A percentile compares a stretch with the other conserved stretches of the same genome.
phyloP scores from a whole-genome alignment of 768 basidiomycete genomes.

The Pleurotus tuoliensis region DNA sequence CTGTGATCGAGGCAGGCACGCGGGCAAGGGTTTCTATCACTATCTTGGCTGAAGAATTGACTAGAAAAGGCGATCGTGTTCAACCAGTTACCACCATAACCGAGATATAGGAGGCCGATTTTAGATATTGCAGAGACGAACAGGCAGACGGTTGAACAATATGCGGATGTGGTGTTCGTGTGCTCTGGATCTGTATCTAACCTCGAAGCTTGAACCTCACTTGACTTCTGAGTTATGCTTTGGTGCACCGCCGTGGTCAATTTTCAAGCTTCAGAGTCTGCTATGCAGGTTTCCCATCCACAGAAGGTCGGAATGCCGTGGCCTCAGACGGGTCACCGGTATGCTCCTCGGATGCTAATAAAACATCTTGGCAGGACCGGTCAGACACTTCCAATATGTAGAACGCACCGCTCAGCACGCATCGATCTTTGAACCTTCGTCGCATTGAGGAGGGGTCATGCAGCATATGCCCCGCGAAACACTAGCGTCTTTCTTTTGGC shows the following conservation, averaged over 20 bases:
- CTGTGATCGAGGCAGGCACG: neutral
- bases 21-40: too few relatives aligned
- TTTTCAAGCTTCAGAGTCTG: too few relatives aligned
- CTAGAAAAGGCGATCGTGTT: neutral
- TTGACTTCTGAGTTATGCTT: neutral
- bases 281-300: too few relatives aligned
- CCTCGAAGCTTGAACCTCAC: neutral
- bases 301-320: conserved; percentile 2
- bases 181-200: neutral
- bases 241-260: too few relatives aligned
- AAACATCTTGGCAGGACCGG: neutral
- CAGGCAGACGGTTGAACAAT: neutral
- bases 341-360: neutral
- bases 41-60: too few relatives aligned
- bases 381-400: too few relatives aligned
- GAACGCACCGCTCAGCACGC: neutral
- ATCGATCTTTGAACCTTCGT: too few relatives aligned
- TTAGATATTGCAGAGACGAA: neutral
- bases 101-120: neutral
- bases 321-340: neutral
- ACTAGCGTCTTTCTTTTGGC: too few relatives aligned
- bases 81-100: neutral
- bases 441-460: too few relatives aligned
- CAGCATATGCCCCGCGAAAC: too few relatives aligned
- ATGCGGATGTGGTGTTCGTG: neutral